Conservation (phyloP, 352 stramenopile genomes). For the Phytophthora cactorum region DNA sequence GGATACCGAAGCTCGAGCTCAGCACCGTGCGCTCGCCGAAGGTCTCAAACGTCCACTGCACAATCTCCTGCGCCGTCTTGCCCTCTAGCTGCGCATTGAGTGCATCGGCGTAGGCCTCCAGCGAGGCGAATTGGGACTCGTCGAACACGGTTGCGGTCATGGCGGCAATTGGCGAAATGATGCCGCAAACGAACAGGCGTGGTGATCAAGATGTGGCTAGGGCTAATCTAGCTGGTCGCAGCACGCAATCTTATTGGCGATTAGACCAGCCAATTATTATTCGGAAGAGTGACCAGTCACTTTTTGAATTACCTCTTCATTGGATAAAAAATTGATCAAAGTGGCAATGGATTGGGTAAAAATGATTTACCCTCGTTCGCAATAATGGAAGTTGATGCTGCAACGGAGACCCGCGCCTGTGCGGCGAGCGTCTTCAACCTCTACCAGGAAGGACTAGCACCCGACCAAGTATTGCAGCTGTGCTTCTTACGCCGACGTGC, state of each 20-base stretch:
- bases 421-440: slow-evolving; percentile 50
- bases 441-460: slow-evolving; percentile 61
- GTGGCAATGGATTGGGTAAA: slow-evolving; percentile 6
- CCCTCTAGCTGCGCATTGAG: slow-evolving; percentile 63
- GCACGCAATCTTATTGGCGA: slow-evolving; percentile 6
- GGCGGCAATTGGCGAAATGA: slow-evolving; percentile 25
- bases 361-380: background rate
- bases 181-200: slow-evolving; percentile 14
- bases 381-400: background rate
- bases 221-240: slow-evolving; percentile 2
- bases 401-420: background rate
- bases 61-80: slow-evolving; percentile 67
- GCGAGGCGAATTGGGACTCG: slow-evolving; percentile 51
- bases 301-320: background rate
- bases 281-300: slow-evolving; percentile 16
- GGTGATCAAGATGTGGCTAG: background rate
- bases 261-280: slow-evolving; percentile 12
- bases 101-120: slow-evolving; percentile 69
- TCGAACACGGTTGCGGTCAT: slow-evolving; percentile 49
- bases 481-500: slow-evolving; percentile 54
- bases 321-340: background rate
- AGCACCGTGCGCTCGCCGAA: slow-evolving; percentile 73
- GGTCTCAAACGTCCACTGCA: slow-evolving; percentile 73
- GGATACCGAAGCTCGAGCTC: slow-evolving; percentile 89
- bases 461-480: slow-evolving; percentile 67